phyloP scores from a whole-genome alignment of 495 filamentous ascomycete species.

The Aspergillus bertholletiae region DNA sequence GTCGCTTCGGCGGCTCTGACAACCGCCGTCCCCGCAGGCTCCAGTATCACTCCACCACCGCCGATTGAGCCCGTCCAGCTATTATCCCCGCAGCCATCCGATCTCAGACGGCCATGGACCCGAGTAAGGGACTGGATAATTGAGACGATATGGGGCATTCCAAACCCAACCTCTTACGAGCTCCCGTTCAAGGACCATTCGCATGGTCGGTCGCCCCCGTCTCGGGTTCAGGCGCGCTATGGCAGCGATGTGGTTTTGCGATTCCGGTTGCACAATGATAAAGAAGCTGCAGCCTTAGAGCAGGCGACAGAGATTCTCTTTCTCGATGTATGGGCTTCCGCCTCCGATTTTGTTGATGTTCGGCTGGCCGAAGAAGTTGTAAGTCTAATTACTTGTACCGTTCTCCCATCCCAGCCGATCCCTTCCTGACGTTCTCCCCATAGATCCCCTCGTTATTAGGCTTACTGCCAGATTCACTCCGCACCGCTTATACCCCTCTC shows the following conservation, averaged over 20 bases:
- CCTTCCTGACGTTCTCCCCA: constrained; percentile 4
- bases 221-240: constrained; percentile 62
- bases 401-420: neutral
- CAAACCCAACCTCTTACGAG: constrained; percentile 14
- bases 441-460: constrained; percentile 76
- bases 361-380: constrained; percentile 75
- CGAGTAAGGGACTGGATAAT: constrained; percentile 64
- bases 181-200: constrained; percentile 5
- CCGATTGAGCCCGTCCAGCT: constrained; percentile 35
- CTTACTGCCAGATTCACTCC: constrained; percentile 72
- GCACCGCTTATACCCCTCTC: constrained; percentile 66
- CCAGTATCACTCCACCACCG: constrained; percentile 38
- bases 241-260: constrained; percentile 80
- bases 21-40: constrained; percentile 40
- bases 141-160: constrained; percentile 59
- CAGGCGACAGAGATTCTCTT: constrained; percentile 72
- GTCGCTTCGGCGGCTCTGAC: constrained; percentile 25
- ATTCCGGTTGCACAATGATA: constrained; percentile 69
- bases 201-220: constrained; percentile 30
- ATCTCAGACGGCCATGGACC: constrained; percentile 39
- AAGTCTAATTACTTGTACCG: constrained; percentile 19
- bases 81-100: constrained; percentile 24
- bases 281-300: constrained; percentile 70
- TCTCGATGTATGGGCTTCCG: constrained; percentile 88
- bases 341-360: constrained; percentile 81